These are phyloP conservation scores for Trypanosoma boissoni DNA, from an alignment of 208 protist genomes.

Conservation along the genomic window DNA sequence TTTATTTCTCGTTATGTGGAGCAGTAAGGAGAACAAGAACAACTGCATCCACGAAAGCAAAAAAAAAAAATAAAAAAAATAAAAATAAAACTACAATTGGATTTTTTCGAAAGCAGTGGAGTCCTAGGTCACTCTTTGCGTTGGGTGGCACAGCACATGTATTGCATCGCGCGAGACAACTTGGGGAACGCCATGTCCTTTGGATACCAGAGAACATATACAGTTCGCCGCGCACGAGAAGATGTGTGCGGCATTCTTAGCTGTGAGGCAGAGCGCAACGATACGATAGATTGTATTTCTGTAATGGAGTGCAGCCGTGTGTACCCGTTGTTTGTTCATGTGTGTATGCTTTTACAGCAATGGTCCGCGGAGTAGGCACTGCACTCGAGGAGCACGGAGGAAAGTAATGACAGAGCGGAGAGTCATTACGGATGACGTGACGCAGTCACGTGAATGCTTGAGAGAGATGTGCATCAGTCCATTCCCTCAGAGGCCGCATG, in stretches of 20 bases:
- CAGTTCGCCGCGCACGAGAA: not conserved
- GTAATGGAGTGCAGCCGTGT: no score
- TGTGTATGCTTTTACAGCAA: no score
- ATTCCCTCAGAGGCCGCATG: no score
- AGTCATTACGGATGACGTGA: no score
- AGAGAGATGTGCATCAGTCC: no score
- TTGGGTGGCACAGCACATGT: not conserved
- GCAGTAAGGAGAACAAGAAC: not conserved
- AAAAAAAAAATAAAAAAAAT: conserved; percentile 10
- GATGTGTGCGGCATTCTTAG: not conserved
- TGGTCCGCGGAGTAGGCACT: no score
- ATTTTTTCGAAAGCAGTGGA: conserved; percentile 1
- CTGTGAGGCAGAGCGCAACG: not conserved
- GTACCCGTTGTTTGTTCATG: no score
- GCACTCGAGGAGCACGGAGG: no score
- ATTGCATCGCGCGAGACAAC: not conserved
- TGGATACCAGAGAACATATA: not conserved
- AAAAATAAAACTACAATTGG: not conserved
- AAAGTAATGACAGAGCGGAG: no score
- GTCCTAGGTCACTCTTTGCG: conserved; percentile 3
- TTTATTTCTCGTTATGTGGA: conserved; percentile 3
- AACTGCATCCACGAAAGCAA: no score
- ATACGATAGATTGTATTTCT: no score
- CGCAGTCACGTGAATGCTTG: no score
- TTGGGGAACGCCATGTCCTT: not conserved